Evolutionary conservation across 2,329 filamentous ascomycete species (phyloP).

Genomic region (Sporothrix euskadiensis): DNA sequence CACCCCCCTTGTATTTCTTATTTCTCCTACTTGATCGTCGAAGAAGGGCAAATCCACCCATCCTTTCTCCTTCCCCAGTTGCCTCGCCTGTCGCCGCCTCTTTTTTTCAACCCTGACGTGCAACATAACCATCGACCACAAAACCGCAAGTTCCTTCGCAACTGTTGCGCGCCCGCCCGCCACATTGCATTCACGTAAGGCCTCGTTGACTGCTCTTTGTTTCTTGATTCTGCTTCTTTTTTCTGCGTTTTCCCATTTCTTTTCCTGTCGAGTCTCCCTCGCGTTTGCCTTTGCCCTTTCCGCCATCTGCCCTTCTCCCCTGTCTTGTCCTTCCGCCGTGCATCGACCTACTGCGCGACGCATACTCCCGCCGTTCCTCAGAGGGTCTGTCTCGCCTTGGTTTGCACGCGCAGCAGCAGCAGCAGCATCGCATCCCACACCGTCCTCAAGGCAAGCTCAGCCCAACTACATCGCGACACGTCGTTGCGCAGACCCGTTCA

Average conservation of each 20-base stretch:
- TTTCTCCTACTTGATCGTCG: slow-evolving; percentile 18
- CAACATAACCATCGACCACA: not conserved
- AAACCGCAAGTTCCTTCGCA: not conserved
- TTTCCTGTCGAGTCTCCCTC: not conserved
- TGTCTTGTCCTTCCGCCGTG: slow-evolving; percentile 42
- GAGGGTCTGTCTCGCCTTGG: slow-evolving; percentile 27
- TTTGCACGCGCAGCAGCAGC: slow-evolving; percentile 34
- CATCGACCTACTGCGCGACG: slow-evolving; percentile 44
- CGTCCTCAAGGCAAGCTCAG: slow-evolving; percentile 39
- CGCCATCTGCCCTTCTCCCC: slow-evolving; percentile 2
- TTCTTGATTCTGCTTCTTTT: not conserved
- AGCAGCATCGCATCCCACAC: slow-evolving; percentile 36
- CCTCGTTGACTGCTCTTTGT: not conserved
- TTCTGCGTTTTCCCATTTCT: not conserved
- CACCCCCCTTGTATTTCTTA: slow-evolving; percentile 23
- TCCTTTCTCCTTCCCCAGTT: slow-evolving; percentile 24
- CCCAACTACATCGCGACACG: slow-evolving; percentile 64
- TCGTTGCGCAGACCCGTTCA: slow-evolving; percentile 54
- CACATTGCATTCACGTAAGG: slow-evolving; percentile 49
- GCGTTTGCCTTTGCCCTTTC: not conserved
- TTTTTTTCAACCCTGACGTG: slow-evolving; percentile 9
- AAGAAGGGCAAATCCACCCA: slow-evolving; percentile 22
- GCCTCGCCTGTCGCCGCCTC: slow-evolving; percentile 17
- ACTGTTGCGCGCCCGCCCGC: slow-evolving; percentile 44
- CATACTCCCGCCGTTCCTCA: slow-evolving; percentile 38